Conservation (phyloP, 1,284 basidiomycete genomes). For the Coniferiporia weirii region DNA sequence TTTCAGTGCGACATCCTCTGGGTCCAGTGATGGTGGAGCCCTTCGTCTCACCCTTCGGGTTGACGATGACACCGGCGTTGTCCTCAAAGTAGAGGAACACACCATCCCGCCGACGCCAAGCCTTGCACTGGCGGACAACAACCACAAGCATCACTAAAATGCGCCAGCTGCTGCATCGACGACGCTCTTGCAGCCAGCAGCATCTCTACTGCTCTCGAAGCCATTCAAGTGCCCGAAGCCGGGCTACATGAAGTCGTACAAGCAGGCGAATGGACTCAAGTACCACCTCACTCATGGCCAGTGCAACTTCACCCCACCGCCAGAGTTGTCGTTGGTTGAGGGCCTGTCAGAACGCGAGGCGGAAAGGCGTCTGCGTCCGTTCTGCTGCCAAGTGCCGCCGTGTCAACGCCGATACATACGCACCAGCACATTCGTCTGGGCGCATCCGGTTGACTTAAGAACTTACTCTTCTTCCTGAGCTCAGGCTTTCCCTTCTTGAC, state of each 20-base stretch:
- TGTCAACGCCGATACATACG: constrained; percentile 79
- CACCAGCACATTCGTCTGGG: neutral
- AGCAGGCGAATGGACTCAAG: constrained; percentile 95
- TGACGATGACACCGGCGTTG: constrained; percentile 96
- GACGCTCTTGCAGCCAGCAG: constrained; percentile 47
- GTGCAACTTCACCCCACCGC: constrained; percentile 56
- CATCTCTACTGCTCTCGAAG: constrained; percentile 62
- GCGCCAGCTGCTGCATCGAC: constrained; percentile 41
- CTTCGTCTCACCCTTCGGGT: constrained; percentile 99
- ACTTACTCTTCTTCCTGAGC: constrained; percentile 97
- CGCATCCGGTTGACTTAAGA: constrained; percentile 9
- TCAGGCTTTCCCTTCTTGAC: constrained; percentile 99
- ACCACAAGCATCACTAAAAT: constrained; percentile 90
- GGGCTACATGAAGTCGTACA: constrained; percentile 98
- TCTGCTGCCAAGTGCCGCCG: constrained; percentile 85
- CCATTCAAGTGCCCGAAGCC: constrained; percentile 96
- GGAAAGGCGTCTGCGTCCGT: constrained; percentile 75
- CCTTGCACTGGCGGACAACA: constrained; percentile 96
- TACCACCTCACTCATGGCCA: constrained; percentile 56
- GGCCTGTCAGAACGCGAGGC: constrained; percentile 75
- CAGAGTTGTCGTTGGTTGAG: constrained; percentile 55
- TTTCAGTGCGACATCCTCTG: neutral
- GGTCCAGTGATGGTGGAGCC: constrained; percentile 98
- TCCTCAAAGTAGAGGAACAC: constrained; percentile 99
- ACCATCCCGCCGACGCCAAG: constrained; percentile 97